Evolutionary conservation across 2,329 filamentous ascomycete genomes (phyloP), one percentile per base, ranked within the genome.

Genomic region (Colletotrichum spinosum): DNA sequence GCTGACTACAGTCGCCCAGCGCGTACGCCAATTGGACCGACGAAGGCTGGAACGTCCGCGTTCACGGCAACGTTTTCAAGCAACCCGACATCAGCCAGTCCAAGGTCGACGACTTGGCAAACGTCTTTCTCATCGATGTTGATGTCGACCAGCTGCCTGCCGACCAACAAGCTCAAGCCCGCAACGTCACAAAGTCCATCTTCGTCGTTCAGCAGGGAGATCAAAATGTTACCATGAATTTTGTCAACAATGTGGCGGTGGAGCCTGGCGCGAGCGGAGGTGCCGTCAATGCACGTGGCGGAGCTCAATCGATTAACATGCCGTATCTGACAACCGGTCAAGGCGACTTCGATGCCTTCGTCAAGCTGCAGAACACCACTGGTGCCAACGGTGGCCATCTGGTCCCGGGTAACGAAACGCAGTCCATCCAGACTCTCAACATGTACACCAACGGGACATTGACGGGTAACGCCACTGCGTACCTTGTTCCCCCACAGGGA

Each of bases 31-130:
- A 94, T 69, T 94, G 90, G 88, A 94, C 92, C 1, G 82, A 89
- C n/a, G 77, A 88, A 63, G 90, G 90, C 39, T 94, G 92, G 92
- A 92, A 89, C 68, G 83, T 94, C 4, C 85, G 91, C 35, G 87
- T 94, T 68, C 92, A 91, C 69, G 92, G 92, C 70, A 93, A 93
- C 72, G 89, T 94, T n/a, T 94, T 90, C 82, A 94, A 93, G 76
- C 86, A 91, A 67, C 92, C 92, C 2, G 86, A 92, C 65, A 89
- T 91, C 39, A 85, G 84, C 1, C 81, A 87, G 69, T 79, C 81
- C 39, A 91, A 87, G 70, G 79, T 94, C 50, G 85, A 94, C 69
- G 82, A 89, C 42, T 81, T 94, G 4, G 90, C 91, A 62, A 88
- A 93, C 69, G 76, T 87, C 38, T 93, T 94, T 77, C 82, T 94